Evolutionary conservation across 805 yeast species (phyloP).

Genomic region (Ogataea dorogensis): DNA sequence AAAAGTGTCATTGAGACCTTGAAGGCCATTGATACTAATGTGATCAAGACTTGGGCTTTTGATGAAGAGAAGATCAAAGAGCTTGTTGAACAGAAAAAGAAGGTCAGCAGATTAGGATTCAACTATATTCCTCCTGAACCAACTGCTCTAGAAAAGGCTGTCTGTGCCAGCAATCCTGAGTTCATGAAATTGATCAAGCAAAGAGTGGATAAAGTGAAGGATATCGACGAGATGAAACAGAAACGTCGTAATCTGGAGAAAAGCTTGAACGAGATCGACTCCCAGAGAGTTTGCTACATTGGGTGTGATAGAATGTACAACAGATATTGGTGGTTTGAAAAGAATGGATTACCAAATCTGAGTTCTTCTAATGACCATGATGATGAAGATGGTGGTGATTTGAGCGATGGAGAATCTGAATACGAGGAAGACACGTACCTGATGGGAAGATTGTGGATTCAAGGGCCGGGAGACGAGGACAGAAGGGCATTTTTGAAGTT

Average conservation of each 20-base stretch:
- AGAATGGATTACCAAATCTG: constrained; percentile 67
- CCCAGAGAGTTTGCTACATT: constrained; percentile 69
- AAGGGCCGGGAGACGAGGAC: constrained; percentile 71
- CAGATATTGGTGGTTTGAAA: constrained; percentile 94
- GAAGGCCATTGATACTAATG: constrained; percentile 27
- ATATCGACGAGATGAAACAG: constrained; percentile 45
- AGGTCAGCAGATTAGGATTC: constrained; percentile 29
- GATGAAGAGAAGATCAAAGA: constrained; percentile 24
- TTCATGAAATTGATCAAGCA: constrained; percentile 44
- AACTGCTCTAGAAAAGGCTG: constrained; percentile 35
- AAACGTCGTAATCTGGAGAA: constrained; percentile 56
- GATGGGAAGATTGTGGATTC: constrained; percentile 48
- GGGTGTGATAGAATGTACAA: constrained; percentile 85
- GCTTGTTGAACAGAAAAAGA: constrained; percentile 22
- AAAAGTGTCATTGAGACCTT: constrained; percentile 38
- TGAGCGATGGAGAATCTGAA: constrained; percentile 42
- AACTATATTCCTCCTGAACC: constrained; percentile 30
- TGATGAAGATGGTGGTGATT: constrained; percentile 35
- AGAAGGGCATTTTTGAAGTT: constrained; percentile 26
- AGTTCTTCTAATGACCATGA: constrained; percentile 25
- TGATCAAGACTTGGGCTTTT: constrained; percentile 22
- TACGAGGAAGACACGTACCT: constrained; percentile 55
- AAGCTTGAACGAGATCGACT: constrained; percentile 64
- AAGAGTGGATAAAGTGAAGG: constrained; percentile 41
- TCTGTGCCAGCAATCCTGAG: constrained; percentile 41